Evolutionary conservation across 78 protist species (phyloP).

Genomic region (Capsaspora owczarzaki): DNA sequence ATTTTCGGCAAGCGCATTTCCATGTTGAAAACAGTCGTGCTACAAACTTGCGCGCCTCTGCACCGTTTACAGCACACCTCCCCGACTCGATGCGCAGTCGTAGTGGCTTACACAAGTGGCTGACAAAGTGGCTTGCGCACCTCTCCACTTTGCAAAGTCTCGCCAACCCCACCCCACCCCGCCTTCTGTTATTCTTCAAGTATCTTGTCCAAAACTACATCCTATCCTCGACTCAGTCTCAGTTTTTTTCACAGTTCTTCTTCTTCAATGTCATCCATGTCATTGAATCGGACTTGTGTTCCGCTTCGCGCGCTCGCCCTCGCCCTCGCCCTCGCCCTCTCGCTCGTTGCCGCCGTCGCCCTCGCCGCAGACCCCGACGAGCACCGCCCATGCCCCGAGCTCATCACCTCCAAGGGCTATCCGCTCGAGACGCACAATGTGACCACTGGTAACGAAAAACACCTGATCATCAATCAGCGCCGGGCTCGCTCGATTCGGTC

Average conservation of each 20-base stretch:
- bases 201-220: too few species aligned
- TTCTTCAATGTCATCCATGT: too few species aligned
- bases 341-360: background rate
- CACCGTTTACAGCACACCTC: too few species aligned
- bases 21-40: too few species aligned
- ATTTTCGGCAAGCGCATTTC: too few species aligned
- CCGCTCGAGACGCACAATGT: constrained; percentile 41
- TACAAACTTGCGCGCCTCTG: too few species aligned
- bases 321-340: background rate
- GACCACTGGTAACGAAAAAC: constrained; percentile 11
- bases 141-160: too few species aligned
- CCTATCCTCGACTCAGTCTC: background rate
- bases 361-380: background rate
- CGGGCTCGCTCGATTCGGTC: background rate
- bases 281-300: background rate
- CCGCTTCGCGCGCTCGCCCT: background rate
- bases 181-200: too few species aligned
- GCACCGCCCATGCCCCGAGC: background rate
- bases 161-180: too few species aligned
- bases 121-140: too few species aligned
- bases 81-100: too few species aligned
- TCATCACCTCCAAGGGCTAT: constrained; percentile 32
- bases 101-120: too few species aligned
- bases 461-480: background rate
- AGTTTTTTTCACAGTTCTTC: background rate